These are phyloP conservation scores for Pseudogymnoascus sp. DNA, from an alignment of 2,329 filamentous ascomycete species.

Conservation along the genomic window DNA sequence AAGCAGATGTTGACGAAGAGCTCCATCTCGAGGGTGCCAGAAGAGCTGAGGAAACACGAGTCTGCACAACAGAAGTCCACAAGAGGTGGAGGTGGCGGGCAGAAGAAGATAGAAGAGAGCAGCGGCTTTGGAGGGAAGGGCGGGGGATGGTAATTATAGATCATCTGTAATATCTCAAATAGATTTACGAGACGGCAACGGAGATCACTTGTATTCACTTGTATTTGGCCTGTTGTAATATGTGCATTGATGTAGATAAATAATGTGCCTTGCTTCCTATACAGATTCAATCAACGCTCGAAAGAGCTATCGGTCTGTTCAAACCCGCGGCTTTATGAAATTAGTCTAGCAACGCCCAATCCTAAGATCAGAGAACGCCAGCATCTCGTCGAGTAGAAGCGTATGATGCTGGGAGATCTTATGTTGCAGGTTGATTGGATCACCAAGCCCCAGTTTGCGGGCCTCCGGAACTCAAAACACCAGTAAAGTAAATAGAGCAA, in stretches of 20 bases:
- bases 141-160: conserved; percentile 22
- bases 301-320: conserved; percentile 8
- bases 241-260: conserved; percentile 1
- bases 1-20: conserved; percentile 95
- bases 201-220: background rate
- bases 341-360: conserved; percentile 12
- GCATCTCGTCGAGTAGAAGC: conserved; percentile 7
- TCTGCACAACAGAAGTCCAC: conserved; percentile 76
- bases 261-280: conserved; percentile 11
- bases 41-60: conserved; percentile 83
- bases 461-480: background rate
- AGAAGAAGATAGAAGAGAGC: conserved; percentile 39
- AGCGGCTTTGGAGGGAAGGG: conserved; percentile 31
- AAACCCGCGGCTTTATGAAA: conserved; percentile 10
- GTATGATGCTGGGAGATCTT: conserved; percentile 7
- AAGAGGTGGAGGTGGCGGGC: conserved; percentile 33
- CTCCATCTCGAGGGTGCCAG: conserved; percentile 76
- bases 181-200: background rate
- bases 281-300: conserved; percentile 9
- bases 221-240: background rate
- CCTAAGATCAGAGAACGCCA: conserved; percentile 8
- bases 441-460: background rate
- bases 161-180: background rate
- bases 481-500: background rate
- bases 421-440: conserved; percentile 7